Conservation (phyloP, 768 basidiomycete species). For the Suillus bovinus region DNA sequence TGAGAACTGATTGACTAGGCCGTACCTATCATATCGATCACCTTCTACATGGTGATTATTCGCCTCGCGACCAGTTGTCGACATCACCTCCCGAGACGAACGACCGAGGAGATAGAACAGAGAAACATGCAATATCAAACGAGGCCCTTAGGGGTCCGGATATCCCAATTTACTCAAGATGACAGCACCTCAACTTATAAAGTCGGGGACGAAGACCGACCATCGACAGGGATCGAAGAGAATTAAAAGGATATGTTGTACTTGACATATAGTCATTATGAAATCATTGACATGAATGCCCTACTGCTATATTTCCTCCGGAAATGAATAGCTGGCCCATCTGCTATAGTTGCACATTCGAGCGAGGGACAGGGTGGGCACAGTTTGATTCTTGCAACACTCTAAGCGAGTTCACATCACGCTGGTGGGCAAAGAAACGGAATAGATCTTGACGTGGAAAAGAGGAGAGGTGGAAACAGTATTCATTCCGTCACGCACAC, state of each 20-base stretch:
- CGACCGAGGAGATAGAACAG: neutral
- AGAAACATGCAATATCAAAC: neutral
- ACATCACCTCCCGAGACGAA: neutral
- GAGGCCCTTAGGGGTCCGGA: neutral
- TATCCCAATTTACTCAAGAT: constrained; percentile 1
- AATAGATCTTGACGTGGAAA: neutral
- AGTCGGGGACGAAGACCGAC: neutral
- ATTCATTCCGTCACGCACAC: neutral
- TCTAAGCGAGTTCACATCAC: neutral
- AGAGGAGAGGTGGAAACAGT: neutral
- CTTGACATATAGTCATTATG: neutral
- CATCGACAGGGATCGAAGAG: neutral
- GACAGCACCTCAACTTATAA: neutral
- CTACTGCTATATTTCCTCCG: neutral
- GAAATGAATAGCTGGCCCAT: neutral
- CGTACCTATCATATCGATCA: neutral
- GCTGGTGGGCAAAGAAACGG: neutral
- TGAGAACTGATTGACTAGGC: neutral
- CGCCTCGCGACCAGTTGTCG: neutral
- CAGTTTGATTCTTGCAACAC: neutral
- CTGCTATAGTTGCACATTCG: neutral
- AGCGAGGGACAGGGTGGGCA: neutral
- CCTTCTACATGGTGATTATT: constrained; percentile 1
- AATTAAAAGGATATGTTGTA: neutral
- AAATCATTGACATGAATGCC: neutral